These are phyloP conservation scores for Sisymbrium irio DNA, from an alignment of 345 rosid genomes.

Conservation along the genomic window DNA sequence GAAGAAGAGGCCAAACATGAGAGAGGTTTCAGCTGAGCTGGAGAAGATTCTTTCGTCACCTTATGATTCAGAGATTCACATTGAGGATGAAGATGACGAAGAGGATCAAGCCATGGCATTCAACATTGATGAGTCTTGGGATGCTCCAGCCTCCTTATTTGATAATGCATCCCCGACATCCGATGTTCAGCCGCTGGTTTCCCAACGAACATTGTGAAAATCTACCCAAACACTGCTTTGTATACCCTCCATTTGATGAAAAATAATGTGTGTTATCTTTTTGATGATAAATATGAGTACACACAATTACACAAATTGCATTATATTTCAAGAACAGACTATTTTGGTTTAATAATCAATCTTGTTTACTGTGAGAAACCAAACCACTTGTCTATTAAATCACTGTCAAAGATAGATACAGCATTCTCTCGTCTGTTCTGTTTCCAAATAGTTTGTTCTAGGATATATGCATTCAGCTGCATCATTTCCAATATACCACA, in stretches of 20 bases:
- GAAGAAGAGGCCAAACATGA: conserved; percentile 47
- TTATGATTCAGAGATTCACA: conserved; percentile 8
- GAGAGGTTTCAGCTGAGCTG: conserved; percentile 36
- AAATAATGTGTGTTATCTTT: too few species aligned
- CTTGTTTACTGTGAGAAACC: too few species aligned
- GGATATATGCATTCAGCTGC: conserved; percentile 34
- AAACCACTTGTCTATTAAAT: too few species aligned
- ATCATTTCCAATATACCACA: conserved; percentile 25
- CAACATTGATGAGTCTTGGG: conserved; percentile 24
- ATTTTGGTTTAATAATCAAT: too few species aligned
- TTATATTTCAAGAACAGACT: too few species aligned
- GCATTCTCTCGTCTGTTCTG: too few species aligned
- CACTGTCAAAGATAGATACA: too few species aligned
- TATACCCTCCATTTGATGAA: neutral
- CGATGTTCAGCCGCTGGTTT: conserved; percentile 23
- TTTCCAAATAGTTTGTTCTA: too few species aligned
- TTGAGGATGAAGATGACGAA: conserved; percentile 9
- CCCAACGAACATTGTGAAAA: conserved; percentile 24
- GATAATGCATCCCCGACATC: conserved; percentile 1
- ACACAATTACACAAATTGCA: too few species aligned
- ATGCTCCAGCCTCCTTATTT: conserved; percentile 23
- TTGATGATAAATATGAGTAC: too few species aligned
- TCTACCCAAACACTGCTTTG: neutral
- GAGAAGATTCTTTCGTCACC: conserved; percentile 26
- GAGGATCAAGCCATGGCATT: conserved; percentile 22